Percentiles rank a stretch among this genome's conserved stretches.
Conservation (phyloP, 2,329 filamentous ascomycete genomes). For the Colletotrichum orchidophilum region DNA sequence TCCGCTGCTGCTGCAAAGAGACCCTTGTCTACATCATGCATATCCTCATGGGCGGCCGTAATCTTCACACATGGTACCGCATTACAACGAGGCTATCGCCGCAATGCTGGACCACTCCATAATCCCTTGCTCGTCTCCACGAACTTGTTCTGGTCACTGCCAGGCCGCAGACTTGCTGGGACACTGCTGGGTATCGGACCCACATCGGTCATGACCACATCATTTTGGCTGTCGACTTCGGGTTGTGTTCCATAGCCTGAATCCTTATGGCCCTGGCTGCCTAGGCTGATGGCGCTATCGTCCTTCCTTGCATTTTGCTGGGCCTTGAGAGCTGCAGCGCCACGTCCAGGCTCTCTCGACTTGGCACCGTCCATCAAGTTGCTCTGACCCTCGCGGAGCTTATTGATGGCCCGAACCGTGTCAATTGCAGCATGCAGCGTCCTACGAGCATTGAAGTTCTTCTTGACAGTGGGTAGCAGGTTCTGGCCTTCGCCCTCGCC, state of each 20-base stretch:
- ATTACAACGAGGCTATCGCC: conserved; percentile 24
- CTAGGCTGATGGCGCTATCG: conserved; percentile 56
- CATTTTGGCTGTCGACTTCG: conserved; percentile 45
- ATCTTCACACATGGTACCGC: not conserved
- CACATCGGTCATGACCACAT: conserved; percentile 60
- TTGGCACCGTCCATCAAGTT: conserved; percentile 69
- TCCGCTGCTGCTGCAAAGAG: not conserved
- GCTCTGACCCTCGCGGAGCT: conserved; percentile 71
- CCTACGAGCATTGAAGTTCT: conserved; percentile 77
- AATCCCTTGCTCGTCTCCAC: conserved; percentile 72
- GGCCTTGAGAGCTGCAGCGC: conserved; percentile 38
- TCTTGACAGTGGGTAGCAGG: conserved; percentile 74
- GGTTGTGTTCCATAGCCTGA: conserved; percentile 59
- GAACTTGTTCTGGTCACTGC: conserved; percentile 63
- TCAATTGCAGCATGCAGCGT: conserved; percentile 77
- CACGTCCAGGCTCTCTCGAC: conserved; percentile 59
- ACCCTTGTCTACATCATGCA: not conserved
- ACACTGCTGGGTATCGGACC: conserved; percentile 43
- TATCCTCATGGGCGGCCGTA: not conserved
- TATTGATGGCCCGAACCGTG: conserved; percentile 76
- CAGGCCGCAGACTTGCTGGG: conserved; percentile 64
- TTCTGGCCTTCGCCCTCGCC: conserved; percentile 64
- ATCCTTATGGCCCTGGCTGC: conserved; percentile 48
- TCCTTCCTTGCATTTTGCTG: conserved; percentile 48
- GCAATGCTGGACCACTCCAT: conserved; percentile 53